Evolutionary conservation across 2,329 filamentous ascomycete species (phyloP).

Genomic region (Fusarium sp.): DNA sequence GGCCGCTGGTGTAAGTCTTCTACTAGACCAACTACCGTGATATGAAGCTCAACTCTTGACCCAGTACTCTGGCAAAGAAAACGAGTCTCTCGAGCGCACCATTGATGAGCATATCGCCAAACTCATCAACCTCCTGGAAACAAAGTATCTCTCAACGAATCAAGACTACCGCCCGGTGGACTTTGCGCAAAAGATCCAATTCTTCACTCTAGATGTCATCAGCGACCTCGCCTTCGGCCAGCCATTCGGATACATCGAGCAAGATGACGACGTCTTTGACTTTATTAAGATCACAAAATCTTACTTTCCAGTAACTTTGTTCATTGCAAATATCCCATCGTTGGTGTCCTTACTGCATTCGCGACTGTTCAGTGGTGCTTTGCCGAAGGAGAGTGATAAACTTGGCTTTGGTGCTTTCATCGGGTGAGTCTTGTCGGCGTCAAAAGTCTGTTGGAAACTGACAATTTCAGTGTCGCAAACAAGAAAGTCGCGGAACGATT

Average conservation of each 20-base stretch:
- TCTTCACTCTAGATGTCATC: conserved; percentile 64
- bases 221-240: conserved; percentile 60
- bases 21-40: accelerated
- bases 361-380: conserved; percentile 37
- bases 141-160: conserved; percentile 53
- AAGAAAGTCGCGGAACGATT: conserved; percentile 5
- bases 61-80: conserved; percentile 61
- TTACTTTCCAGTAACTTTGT: not conserved
- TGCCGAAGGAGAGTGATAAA: conserved; percentile 47
- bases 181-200: conserved; percentile 57
- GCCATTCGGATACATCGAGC: conserved; percentile 57
- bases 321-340: not conserved
- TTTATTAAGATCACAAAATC: conserved; percentile 45
- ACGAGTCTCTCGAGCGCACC: conserved; percentile 57
- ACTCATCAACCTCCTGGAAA: conserved; percentile 55
- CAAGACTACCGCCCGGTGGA: conserved; percentile 51
- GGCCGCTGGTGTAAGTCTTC: conserved; percentile 56
- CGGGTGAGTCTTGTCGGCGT: not conserved
- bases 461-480: not conserved
- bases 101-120: conserved; percentile 59
- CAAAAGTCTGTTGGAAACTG: accelerated
- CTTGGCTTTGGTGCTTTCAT: conserved; percentile 33
- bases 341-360: not conserved
- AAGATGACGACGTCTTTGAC: conserved; percentile 55
- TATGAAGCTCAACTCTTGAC: not conserved